These are phyloP conservation scores for Arthrobotrys sinensis DNA, from an alignment of 2,329 filamentous ascomycete genomes.

Conservation along the genomic window DNA sequence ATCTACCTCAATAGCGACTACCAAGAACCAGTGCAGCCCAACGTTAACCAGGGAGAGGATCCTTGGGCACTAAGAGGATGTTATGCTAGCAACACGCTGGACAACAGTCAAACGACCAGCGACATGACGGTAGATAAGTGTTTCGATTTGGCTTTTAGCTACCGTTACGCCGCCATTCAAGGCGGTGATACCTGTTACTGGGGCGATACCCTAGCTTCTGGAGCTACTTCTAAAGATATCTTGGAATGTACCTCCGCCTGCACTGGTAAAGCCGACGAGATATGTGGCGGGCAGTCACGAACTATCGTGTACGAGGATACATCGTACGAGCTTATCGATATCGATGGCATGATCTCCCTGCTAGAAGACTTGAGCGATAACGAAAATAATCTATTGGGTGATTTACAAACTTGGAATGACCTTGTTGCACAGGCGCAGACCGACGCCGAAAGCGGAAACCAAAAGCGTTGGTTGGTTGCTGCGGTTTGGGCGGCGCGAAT, in stretches of 20 bases:
- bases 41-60: slow-evolving; percentile 19
- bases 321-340: background rate
- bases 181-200: slow-evolving; percentile 41
- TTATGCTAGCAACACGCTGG: slow-evolving; percentile 5
- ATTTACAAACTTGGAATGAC: slow-evolving; percentile 7
- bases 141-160: slow-evolving; percentile 21
- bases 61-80: slow-evolving; percentile 28
- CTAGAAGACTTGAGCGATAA: background rate
- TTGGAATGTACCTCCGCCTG: slow-evolving; percentile 24
- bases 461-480: slow-evolving; percentile 5
- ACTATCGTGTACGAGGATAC: slow-evolving; percentile 31
- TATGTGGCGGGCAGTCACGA: slow-evolving; percentile 16
- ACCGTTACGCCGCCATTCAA: slow-evolving; percentile 29
- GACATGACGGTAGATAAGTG: slow-evolving; percentile 40
- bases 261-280: slow-evolving; percentile 25
- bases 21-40: background rate
- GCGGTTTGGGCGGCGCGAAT: slow-evolving; percentile 14
- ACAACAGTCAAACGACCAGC: background rate
- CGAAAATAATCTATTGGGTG: background rate
- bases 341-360: background rate
- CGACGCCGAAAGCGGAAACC: background rate
- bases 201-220: slow-evolving; percentile 19
- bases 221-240: background rate
- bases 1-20: background rate
- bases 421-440: slow-evolving; percentile 12